Base-by-base conservation (phyloP, 306 rosid genomes). In the Trifolium repens region DNA sequence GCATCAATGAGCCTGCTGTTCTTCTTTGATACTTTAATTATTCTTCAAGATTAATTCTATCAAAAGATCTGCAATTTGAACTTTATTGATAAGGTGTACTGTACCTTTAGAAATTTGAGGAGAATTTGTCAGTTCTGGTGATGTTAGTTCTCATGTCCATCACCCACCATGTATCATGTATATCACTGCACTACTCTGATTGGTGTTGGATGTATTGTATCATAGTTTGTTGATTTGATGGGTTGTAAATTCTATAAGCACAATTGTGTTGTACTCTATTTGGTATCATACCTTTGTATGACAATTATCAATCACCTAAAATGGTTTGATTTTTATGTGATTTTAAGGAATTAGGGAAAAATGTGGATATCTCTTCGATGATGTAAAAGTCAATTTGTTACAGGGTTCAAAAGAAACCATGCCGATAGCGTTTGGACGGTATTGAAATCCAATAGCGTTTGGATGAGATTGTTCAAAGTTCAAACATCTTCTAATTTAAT, bases 1-100 rank as follows among this genome's bases (percentile, higher is more conserved):
- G 85, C 76, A 75, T 91, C 78, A 49, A 12, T 1, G 96, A 90
- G 84, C 90, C 91, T 19, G 87, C 69, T 52, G 84, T 61, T 57
- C 80, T 86, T 58, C 72, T 82, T 71, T 90, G 88, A 81, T 72
- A 27, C 69, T 65, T 26, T 37, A 57, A 57, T 67, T 76, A 78
- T 75, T 75, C 39, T 61, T 34, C 12, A 22, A 58, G 70, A 16
- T 67, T 67, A 67, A 65, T 37, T 50, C 40, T 72, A 19, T 71
- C 27, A 10, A 27, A 10, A 73, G 37, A 60, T 58, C 22, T 68
- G 50, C 47, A 30, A 13, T 44, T 49, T 67, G 67, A 30, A 50
- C 61, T 67, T 59, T 78, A 47, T 82, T 67, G 61, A 47, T 47
- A 55, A 66, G 74, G 47, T 19, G 72, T 62, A 58, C 47, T 19